phyloP scores from a whole-genome alignment of 768 basidiomycete species.

The Termitomyces sp. region DNA sequence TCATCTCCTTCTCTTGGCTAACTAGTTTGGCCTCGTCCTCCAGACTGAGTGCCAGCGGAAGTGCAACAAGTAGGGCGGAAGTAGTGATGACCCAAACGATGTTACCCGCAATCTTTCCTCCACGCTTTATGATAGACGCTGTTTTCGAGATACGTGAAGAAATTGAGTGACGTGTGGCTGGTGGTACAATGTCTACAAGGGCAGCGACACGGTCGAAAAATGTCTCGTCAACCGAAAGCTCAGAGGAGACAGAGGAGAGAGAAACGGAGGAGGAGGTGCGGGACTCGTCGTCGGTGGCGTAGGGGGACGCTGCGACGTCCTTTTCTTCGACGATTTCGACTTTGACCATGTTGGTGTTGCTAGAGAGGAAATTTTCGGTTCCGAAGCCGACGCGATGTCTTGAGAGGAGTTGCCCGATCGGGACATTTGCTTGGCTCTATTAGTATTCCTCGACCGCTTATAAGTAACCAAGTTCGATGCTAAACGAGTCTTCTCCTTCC shows the following conservation, averaged over 20 bases:
- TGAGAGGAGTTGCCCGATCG: slow-evolving; percentile 15
- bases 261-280: slow-evolving; percentile 68
- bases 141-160: slow-evolving; percentile 57
- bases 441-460: slow-evolving; percentile 26
- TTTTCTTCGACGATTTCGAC: slow-evolving; percentile 87
- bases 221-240: slow-evolving; percentile 72
- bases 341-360: slow-evolving; percentile 72
- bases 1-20: slow-evolving; percentile 90
- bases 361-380: slow-evolving; percentile 20
- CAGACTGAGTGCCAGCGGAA: slow-evolving; percentile 88
- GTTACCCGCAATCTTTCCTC: slow-evolving; percentile 76
- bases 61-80: slow-evolving; percentile 86
- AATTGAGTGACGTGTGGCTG: slow-evolving; percentile 79
- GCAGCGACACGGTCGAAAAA: slow-evolving; percentile 85
- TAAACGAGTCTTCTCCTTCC: slow-evolving; percentile 19
- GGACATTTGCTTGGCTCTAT: slow-evolving; percentile 25
- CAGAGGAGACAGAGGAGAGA: slow-evolving; percentile 78
- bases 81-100: slow-evolving; percentile 95
- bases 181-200: slow-evolving; percentile 94
- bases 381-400: slow-evolving; percentile 18
- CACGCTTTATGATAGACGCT: slow-evolving; percentile 59
- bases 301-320: slow-evolving; percentile 67
- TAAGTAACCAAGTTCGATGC: slow-evolving; percentile 26
- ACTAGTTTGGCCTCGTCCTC: slow-evolving; percentile 97
- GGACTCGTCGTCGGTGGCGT: slow-evolving; percentile 71